A percentile compares a stretch with the other conserved stretches of the same genome.
These are phyloP conservation scores for Debaryomycetaceae sp. DNA, from an alignment of 1,139 yeast genomes.

Conservation along the genomic window DNA sequence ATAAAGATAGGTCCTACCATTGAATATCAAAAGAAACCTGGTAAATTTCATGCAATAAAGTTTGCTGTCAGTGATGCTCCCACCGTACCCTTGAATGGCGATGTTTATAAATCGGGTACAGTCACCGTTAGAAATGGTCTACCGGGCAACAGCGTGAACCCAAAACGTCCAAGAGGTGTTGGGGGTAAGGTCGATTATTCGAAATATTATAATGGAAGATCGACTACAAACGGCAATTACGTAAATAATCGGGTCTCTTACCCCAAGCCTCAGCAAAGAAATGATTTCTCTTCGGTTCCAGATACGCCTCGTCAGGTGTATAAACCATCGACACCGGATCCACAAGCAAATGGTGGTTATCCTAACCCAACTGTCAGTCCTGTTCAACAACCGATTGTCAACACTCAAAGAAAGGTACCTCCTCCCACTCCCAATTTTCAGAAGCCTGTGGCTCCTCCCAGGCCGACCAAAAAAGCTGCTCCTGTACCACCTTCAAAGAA, in stretches of 20 bases:
- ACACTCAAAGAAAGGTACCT: conserved; percentile 15
- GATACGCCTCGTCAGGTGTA: not conserved
- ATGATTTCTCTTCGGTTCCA: conserved; percentile 1
- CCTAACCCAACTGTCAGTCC: not conserved
- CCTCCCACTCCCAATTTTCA: conserved; percentile 24
- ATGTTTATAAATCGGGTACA: conserved; percentile 82
- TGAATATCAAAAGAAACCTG: conserved; percentile 87
- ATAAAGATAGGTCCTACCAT: conserved; percentile 72
- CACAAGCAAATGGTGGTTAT: not conserved
- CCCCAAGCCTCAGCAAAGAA: conserved; percentile 4
- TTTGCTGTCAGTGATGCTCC: conserved; percentile 58
- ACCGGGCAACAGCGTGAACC: conserved; percentile 68
- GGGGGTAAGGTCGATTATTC: conserved; percentile 40
- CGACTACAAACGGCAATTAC: conserved; percentile 9
- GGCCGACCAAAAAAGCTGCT: conserved; percentile 32
- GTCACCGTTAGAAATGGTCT: conserved; percentile 79
- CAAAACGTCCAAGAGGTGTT: conserved; percentile 61
- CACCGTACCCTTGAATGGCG: conserved; percentile 54
- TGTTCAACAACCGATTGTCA: not conserved
- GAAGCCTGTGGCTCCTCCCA: conserved; percentile 12
- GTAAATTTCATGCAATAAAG: conserved; percentile 72
- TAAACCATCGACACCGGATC: not conserved
- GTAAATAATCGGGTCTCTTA: conserved; percentile 9
- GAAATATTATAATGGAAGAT: conserved; percentile 41
- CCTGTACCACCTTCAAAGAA: conserved; percentile 38